Conservation (phyloP, 1,139 yeast genomes). For the Suhomyces wounanorum region DNA sequence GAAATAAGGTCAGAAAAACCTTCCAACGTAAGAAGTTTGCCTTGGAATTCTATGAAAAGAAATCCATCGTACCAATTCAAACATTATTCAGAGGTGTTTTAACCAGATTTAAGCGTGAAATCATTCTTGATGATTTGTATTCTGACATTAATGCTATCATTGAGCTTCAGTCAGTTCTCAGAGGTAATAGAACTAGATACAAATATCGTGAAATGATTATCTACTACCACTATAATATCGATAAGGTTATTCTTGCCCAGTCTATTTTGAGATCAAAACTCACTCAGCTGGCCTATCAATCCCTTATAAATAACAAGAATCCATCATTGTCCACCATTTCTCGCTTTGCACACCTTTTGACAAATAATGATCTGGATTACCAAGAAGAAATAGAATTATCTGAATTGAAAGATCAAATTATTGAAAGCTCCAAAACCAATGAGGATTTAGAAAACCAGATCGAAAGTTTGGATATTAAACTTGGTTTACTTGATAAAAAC, state of each 20-base stretch:
- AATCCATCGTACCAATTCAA: slow-evolving; percentile 34
- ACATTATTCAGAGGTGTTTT: slow-evolving; percentile 49
- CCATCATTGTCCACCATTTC: slow-evolving; percentile 81
- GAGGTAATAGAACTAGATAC: slow-evolving; percentile 49
- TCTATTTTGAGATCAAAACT: slow-evolving; percentile 68
- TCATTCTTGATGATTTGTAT: slow-evolving; percentile 54
- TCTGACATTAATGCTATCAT: slow-evolving; percentile 42
- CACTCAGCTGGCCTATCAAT: slow-evolving; percentile 72
- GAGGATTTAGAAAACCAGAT: slow-evolving; percentile 72
- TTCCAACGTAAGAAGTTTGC: slow-evolving; percentile 24
- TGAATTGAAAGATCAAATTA: slow-evolving; percentile 64
- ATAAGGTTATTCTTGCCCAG: slow-evolving; percentile 69
- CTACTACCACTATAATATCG: slow-evolving; percentile 58
- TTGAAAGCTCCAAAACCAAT: slow-evolving; percentile 62
- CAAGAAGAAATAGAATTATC: slow-evolving; percentile 76
- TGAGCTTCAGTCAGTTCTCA: slow-evolving; percentile 49
- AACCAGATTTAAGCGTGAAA: slow-evolving; percentile 51
- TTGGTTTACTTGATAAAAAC: slow-evolving; percentile 75
- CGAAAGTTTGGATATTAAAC: slow-evolving; percentile 79
- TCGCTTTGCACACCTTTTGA: slow-evolving; percentile 74
- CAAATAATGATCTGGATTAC: slow-evolving; percentile 73
- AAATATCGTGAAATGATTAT: slow-evolving; percentile 40
- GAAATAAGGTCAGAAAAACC: slow-evolving; percentile 38
- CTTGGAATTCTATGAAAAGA: slow-evolving; percentile 24
- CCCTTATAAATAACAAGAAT: slow-evolving; percentile 64